Base-by-base conservation (phyloP, 1,284 basidiomycete genomes). In the Gomphus bonarii region DNA sequence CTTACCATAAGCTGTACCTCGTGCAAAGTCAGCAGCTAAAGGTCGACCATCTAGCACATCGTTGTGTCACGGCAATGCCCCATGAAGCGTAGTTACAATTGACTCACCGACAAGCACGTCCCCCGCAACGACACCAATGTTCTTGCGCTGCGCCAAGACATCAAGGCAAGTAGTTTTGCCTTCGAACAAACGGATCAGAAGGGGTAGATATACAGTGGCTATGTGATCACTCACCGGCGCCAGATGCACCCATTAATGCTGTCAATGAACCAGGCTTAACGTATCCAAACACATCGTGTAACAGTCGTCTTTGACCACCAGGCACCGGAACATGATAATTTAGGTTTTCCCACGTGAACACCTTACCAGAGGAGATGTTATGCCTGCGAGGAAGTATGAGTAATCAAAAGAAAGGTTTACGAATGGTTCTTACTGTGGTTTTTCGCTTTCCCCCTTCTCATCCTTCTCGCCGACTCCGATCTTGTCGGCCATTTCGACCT, bases 281-380 rank as follows among this genome's bases (percentile, higher is more conserved):
- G 63, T 76, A 82, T 22, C 80, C 79, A 59, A 68, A 75, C 20
- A 82, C 73, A 47, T 75, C 66, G 68, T 77, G 72, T 55, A 80
- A 70, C 6, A 79, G 67, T 54, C 72, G 69, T 33, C 71, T 68
- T 4, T 75, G 73, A 11, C 78, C 82, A 18, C 75, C 75, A 54
- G 76, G 72, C 60, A 85, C 75, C 30, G 75, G 75, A 31, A 92
- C 81, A 40, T 77, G 73, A 65, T 89, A 90, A 40, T 73, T 68
- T 44, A 88, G 61, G 60, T 81, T 72, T 49, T 79, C 72, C 82
- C 84, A 88, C 0, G 84, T 77, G 66, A 88, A 87, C 12, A 78
- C 72, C 28, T 58, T 51, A 0, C 57, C 57, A 18, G 57, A 58
- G 6, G 57, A 58, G 14, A 58, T 53, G 25, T 46, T 47, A 67